A percentile compares a stretch with the other conserved stretches of the same genome.
Evolutionary conservation across 2,329 filamentous ascomycete species (phyloP).

Genomic region (Colletotrichum tropicale): DNA sequence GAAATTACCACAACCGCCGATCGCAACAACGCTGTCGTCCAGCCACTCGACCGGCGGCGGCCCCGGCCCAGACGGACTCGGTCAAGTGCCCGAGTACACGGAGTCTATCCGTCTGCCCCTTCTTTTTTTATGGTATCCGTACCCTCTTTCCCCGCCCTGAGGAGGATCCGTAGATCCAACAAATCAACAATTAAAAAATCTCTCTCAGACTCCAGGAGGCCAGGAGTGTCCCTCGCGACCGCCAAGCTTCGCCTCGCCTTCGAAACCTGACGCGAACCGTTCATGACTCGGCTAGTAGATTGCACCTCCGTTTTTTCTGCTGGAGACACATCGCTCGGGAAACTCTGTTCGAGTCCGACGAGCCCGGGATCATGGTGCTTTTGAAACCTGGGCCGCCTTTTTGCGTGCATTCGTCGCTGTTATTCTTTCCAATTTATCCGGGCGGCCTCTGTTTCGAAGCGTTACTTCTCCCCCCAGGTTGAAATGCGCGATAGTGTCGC

Average conservation of each 20-base stretch:
- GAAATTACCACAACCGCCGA: background rate
- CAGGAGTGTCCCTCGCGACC: background rate
- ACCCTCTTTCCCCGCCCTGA: background rate
- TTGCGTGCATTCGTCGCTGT: background rate
- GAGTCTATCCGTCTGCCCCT: background rate
- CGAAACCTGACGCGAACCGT: constrained; percentile 7
- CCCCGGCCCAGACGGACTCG: background rate
- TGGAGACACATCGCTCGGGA: background rate
- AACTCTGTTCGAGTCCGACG: background rate
- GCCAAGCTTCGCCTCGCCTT: background rate
- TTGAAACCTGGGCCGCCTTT: background rate
- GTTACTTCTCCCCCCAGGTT: background rate
- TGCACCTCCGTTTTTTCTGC: constrained; percentile 6
- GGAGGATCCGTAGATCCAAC: background rate
- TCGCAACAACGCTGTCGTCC: background rate
- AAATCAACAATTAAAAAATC: background rate
- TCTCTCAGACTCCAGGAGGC: background rate
- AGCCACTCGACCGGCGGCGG: background rate
- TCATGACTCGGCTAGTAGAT: constrained; percentile 15
- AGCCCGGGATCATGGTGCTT: background rate
- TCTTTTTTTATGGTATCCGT: background rate
- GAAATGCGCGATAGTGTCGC: background rate
- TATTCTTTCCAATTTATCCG: background rate
- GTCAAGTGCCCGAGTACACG: background rate
- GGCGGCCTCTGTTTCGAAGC: constrained; percentile 2